Percentiles rank a stretch among this genome's conserved stretches.
Conservation (phyloP, 1,284 basidiomycete species). For the Fomitiporia mediterranea region DNA sequence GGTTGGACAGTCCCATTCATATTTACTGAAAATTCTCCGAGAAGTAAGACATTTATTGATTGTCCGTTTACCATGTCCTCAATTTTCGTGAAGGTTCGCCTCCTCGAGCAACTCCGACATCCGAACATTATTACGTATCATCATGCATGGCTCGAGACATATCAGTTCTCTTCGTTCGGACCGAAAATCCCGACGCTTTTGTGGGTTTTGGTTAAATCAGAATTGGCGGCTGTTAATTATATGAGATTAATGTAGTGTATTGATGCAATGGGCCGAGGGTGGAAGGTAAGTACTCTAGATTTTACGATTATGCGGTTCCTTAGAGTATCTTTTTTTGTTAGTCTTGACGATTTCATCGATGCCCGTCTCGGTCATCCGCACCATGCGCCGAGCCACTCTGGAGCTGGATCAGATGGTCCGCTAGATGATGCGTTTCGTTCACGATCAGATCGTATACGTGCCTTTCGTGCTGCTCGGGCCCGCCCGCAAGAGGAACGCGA, state of each 20-base stretch:
- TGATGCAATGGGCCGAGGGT: constrained; percentile 93
- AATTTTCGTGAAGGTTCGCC: constrained; percentile 49
- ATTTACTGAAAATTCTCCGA: constrained; percentile 75
- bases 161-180: constrained; percentile 81
- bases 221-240: constrained; percentile 22
- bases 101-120: constrained; percentile 84
- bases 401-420: constrained; percentile 18
- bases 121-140: constrained; percentile 94
- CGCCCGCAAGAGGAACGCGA: constrained; percentile 61
- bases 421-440: constrained; percentile 39
- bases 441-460: constrained; percentile 66
- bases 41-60: constrained; percentile 46
- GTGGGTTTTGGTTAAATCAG: constrained; percentile 37
- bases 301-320: not conserved
- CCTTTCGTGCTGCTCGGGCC: constrained; percentile 64
- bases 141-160: constrained; percentile 89
- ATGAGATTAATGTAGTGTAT: constrained; percentile 50
- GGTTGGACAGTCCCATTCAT: constrained; percentile 82
- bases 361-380: constrained; percentile 53
- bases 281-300: constrained; percentile 44
- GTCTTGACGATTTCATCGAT: constrained; percentile 82
- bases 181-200: constrained; percentile 80
- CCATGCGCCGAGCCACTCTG: constrained; percentile 25
- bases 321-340: constrained; percentile 25
- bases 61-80: not conserved